These are phyloP conservation scores for Blepharisma stoltei DNA, from an alignment of 73 alveolate species.

Conservation along the genomic window DNA sequence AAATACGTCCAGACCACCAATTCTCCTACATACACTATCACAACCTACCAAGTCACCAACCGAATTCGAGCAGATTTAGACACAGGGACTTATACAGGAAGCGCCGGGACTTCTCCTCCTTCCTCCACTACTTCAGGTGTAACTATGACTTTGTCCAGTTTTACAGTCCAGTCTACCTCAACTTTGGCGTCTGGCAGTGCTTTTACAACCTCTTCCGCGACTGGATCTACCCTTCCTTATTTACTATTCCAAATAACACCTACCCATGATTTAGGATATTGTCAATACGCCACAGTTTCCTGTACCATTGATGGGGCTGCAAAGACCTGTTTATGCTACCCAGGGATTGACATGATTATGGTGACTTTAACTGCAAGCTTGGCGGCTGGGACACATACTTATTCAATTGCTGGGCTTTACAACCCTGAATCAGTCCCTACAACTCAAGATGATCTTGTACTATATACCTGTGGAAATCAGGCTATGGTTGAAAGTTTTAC, in stretches of 20 bases:
- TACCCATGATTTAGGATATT: constrained; percentile 25
- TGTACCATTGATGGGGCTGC: constrained; percentile 5
- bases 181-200: constrained; percentile 13
- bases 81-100: not conserved
- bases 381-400: constrained; percentile 16
- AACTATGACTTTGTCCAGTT: not conserved
- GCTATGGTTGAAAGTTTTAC: not conserved
- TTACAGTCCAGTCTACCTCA: not conserved
- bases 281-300: not conserved
- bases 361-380: not conserved
- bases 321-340: constrained; percentile 18
- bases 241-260: not conserved
- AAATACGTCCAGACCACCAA: not conserved
- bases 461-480: not conserved
- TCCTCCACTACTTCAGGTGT: not conserved
- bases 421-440: constrained; percentile 22
- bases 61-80: not conserved
- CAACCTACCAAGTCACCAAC: constrained; percentile 24
- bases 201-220: not conserved
- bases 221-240: not conserved
- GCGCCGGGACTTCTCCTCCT: not conserved
- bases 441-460: not conserved
- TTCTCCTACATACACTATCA: not conserved
- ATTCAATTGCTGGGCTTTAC: not conserved
- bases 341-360: constrained; percentile 15